Evolutionary conservation across 2,329 filamentous ascomycete species (phyloP), one percentile per base, ranked within the genome.

Genomic region (Botrytis cinerea): DNA sequence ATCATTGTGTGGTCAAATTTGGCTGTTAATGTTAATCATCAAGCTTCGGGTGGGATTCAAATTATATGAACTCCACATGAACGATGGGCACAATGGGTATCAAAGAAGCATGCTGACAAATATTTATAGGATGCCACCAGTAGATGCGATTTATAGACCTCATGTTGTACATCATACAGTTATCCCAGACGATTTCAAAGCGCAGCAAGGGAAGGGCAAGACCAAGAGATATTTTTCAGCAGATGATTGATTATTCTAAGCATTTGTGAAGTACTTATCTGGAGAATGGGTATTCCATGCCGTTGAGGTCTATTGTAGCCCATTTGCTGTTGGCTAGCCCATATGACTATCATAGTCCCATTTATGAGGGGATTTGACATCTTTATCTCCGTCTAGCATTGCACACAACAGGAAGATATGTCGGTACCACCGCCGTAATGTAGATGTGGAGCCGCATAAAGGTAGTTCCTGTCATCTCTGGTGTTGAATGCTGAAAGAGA

Each of bases 91-190:
- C 9, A 12, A 6, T 28, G 25, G 40, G 14, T 57, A 46, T 28
- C 14, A 59, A 57, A 62, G 14, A 43, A 38, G 10, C 22, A 61
- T 38, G 68, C 64, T 70, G 70, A 70, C 40, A 66, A 68, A 48
- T 10, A 57, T 88, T 48, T 25, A 35, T 66, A 81, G 79, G 91
- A 94, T 95, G 89, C 92, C 92, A 2, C 94, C 93, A 1, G 93
- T 97, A 4, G 94, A 97, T 82, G 94, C 94, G 8, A 91, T 97
- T 25, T 97, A 97, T 81, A 87, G 94, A 67, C 95, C 95, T 9
- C 95, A 98, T 81, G 93, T 97, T 25, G 95, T 98, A 4, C 95
- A 98, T 82, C 95, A 98, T 81, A 95, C 93, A 25, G 87, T 88
- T 64, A 85, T 92, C 66, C 90, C 91, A 16, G 87, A 89, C 7